Base-by-base conservation (phyloP, 768 basidiomycete species). In the Galerina marginata region DNA sequence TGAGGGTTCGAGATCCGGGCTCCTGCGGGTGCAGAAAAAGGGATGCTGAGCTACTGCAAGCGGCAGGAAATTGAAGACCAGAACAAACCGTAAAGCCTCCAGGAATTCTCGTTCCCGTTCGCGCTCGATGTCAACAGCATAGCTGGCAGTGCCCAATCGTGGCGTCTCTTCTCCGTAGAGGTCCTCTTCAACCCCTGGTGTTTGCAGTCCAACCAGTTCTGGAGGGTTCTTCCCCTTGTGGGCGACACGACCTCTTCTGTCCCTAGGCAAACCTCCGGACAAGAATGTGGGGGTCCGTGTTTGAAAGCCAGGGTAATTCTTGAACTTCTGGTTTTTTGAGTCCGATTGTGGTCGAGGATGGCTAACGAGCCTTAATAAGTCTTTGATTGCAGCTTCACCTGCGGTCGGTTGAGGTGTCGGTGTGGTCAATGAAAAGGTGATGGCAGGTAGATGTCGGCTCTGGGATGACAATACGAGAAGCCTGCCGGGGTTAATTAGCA, bases 231-330 rank as follows among this genome's bases (percentile, higher is more conserved):
- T 73, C 6, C 71, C 73, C 65, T 86, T 84, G 60, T 81, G 79
- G 16, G 86, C 90, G 58, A 93, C 87, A 20, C 92, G 83, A 10
- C 92, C 92, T 38, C 92, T 80, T 23, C 92, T 80, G 71, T 94
- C 93, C 53, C 92, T 83, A 23, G 93, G 92, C 10, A 84, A 75
- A 6, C 87, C 89, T 2, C 86, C 89, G 5, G 88, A 87, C 25
- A 92, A 76, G 76, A 93, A 93, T 46, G 84, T 89, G 0, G 88
- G 87, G 0, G 88, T 79, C 62, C 80, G 81, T 36, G 75, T 64
- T 50, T 67, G 70, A 36, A 64, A 71, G 10, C 59, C 54, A 23
- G 69, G 54, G 49, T 60, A 67, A 53, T 64, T 66, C 45, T 69
- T 74, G 54, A 69, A 70, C 16, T 69, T 72, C 54, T 63, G 72